Evolutionary conservation across 2,329 filamentous ascomycete genomes (phyloP), one percentile per base, ranked within the genome.

Genomic region (Parascedosporium putredinis): DNA sequence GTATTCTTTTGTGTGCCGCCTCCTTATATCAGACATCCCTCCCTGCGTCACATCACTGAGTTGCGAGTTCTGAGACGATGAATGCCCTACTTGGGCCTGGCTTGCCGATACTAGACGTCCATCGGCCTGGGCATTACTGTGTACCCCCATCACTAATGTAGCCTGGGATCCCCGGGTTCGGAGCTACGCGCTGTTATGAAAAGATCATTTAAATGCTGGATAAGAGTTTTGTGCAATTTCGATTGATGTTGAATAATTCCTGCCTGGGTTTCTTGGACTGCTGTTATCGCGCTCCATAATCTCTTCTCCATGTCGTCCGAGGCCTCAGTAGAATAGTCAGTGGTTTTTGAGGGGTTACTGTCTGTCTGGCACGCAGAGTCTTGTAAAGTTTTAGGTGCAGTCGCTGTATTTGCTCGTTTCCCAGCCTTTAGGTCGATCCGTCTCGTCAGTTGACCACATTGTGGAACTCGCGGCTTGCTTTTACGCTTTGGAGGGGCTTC

Each of bases 1-100:
- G 36, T 49, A 49, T 18, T 49, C 47, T 16, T 16, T 43, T 4
- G 47, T 49, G 20, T 49, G 47, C 18, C 47, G 42, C 36, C 33
- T 24, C 23, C 24, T 20, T 14, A 29, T 10, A 6, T 25, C 31
- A 7, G 14, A 9, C 22, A 6, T 24, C 14, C 5, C 6, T 1
- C 18, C 38, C 3, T 12, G 18, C n/a, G 38, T 22, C 2, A 16
- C 20, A 20, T 7, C 23, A 20, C 16, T 20, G 6, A 42, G 18
- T 42, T 22, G n/a, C 7, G 38, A 42, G n/a, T n/a, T n/a, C n/a
- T n/a, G n/a, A n/a, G n/a, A n/a, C n/a, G n/a, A n/a, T n/a, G n/a
- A n/a, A n/a, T n/a, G n/a, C n/a, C n/a, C n/a, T n/a, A 20, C 38
- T 42, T 14, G 38, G 23, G 18, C 23, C 18, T 7, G 38, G 12